phyloP scores from a whole-genome alignment of 2,329 filamentous ascomycete species.

The Cladosporium sp. region DNA sequence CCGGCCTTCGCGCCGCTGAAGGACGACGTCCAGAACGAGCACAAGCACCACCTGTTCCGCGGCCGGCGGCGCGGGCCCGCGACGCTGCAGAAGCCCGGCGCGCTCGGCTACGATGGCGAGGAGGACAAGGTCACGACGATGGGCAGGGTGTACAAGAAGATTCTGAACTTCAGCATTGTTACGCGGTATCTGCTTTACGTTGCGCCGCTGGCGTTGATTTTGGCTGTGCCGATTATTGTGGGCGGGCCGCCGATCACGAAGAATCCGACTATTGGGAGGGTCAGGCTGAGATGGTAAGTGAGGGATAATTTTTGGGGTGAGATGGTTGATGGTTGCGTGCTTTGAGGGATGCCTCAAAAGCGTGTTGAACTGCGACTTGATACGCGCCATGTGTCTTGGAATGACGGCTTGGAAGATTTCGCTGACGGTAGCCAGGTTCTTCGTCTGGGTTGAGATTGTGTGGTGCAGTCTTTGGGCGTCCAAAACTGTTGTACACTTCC shows the following conservation, averaged over 20 bases:
- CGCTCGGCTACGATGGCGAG: slow-evolving; percentile 37
- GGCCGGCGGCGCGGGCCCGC: slow-evolving; percentile 30
- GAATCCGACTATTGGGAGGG: slow-evolving; percentile 47
- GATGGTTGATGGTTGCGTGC: neutral
- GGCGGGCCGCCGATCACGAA: slow-evolving; percentile 45
- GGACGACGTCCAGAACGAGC: slow-evolving; percentile 19
- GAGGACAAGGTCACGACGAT: slow-evolving; percentile 53
- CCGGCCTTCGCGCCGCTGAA: slow-evolving; percentile 27
- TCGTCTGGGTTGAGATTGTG: slow-evolving; percentile 58
- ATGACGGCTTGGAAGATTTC: neutral
- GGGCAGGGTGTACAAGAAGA: slow-evolving; percentile 54
- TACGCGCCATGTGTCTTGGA: neutral
- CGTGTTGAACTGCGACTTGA: neutral
- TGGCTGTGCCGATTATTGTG: slow-evolving; percentile 58
- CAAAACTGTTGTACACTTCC: slow-evolving; percentile 53
- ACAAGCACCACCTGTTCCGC: slow-evolving; percentile 34
- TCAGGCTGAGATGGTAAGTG: slow-evolving; percentile 45
- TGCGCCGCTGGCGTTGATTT: slow-evolving; percentile 49
- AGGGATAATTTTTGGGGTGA: too few species aligned
- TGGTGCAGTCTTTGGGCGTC: slow-evolving; percentile 59
- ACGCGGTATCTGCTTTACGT: slow-evolving; percentile 61
- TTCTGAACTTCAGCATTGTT: slow-evolving; percentile 57
- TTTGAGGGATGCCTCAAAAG: neutral
- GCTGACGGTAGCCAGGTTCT: slow-evolving; percentile 37
- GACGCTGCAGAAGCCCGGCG: slow-evolving; percentile 17